Evolutionary conservation across 2,329 filamentous ascomycete species (phyloP).

Genomic region (Fusarium devonianum): DNA sequence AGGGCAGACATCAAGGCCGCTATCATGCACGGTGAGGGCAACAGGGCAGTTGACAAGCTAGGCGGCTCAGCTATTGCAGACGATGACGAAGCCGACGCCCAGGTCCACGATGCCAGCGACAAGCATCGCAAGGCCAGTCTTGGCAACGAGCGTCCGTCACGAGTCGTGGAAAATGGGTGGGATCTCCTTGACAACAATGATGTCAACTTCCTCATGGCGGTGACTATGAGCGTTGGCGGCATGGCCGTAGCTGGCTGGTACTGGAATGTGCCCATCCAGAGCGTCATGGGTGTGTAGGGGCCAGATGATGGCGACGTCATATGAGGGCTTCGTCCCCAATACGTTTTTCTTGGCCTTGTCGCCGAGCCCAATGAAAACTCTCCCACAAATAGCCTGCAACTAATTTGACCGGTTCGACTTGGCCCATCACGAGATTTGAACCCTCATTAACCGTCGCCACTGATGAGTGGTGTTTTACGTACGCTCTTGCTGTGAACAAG

Average conservation of each 20-base stretch:
- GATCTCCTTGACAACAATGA: constrained; percentile 93
- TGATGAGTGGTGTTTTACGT: constrained; percentile 21
- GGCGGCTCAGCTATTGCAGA: constrained; percentile 44
- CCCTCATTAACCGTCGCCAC: constrained; percentile 31
- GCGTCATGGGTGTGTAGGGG: constrained; percentile 47
- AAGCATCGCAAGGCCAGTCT: constrained; percentile 61
- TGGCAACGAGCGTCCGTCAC: constrained; percentile 64
- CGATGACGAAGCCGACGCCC: constrained; percentile 48
- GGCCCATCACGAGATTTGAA: constrained; percentile 27
- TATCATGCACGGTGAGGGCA: constrained; percentile 53
- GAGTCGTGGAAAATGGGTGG: constrained; percentile 70
- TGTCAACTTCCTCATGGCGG: constrained; percentile 92
- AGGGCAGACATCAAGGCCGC: constrained; percentile 51
- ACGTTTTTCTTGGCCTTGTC: constrained; percentile 17
- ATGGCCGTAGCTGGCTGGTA: constrained; percentile 72
- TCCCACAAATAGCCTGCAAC: constrained; percentile 19
- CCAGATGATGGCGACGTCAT: constrained; percentile 34
- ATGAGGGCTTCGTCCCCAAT: constrained; percentile 16
- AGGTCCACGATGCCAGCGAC: constrained; percentile 58
- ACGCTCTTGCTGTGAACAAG: background rate
- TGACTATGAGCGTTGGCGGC: constrained; percentile 77
- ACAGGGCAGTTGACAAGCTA: constrained; percentile 51
- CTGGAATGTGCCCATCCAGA: constrained; percentile 63
- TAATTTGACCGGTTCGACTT: constrained; percentile 7
- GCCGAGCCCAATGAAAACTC: constrained; percentile 32